Evolutionary conservation across 352 stramenopile genomes (phyloP), one percentile per base, ranked within the genome.

Genomic region (Phytophthora cactorum): DNA sequence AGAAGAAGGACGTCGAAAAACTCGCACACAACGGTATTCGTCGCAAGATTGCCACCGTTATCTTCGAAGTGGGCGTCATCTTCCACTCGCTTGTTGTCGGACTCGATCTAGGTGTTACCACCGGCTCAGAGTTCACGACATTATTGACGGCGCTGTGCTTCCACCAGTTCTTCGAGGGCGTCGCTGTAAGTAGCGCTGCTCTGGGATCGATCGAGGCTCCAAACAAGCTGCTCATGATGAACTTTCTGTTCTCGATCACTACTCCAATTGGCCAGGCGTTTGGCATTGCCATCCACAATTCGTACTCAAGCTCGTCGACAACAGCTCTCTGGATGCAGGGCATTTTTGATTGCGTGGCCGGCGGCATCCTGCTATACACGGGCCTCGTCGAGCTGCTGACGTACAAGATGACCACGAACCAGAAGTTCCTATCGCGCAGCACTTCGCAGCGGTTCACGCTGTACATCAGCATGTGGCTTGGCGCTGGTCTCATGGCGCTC

Each of bases 51-150:
- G 68, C 75, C 9, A 79, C 74, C 2, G 9, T 86, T 4, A 75
- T 91, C 50, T 88, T 89, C 63, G 75, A 89, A 29, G 32, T 77
- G 31, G 72, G 80, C 10, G 77, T 91, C 32, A 60, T 88, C 49
- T 85, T 90, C 58, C 83, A 92, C 70, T 91, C 79, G n/a, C 70
- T 93, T 36, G 81, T 93, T 44, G 78, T 93, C 11, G 85, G 83
- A 31, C 47, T 92, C 9, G 75, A 89, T 51, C 63, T 93, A 11
- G 81, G 80, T 10, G 79, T 91, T 17, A 79, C 81, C 10, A 58
- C 60, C 1, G 74, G 75, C n/a, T 59, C 68, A 4, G 70, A 82
- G 17, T 91, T 90, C 75, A 79, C 75, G 64, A 84, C 78, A 34
- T 72, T 91, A 29, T 68, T 93, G 11, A 78, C 66, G 2, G 85